A percentile compares a stretch with the other conserved stretches of the same genome.
Evolutionary conservation across 257 asterid genomes (phyloP).

Genomic region (Nicotiana undulata): DNA sequence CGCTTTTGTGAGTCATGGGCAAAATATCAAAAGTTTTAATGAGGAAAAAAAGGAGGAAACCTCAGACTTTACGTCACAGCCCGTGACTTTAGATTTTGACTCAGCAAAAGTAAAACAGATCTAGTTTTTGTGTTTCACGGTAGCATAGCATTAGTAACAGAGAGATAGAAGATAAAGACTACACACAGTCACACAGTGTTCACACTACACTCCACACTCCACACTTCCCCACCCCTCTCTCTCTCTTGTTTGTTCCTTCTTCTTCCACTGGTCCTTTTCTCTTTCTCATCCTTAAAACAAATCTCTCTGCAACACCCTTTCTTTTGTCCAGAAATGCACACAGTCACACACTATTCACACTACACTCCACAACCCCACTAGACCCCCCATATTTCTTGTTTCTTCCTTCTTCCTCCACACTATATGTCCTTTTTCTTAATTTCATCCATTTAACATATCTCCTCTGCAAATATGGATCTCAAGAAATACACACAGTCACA

Average conservation of each 20-base stretch:
- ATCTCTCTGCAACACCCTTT: slow-evolving; percentile 5
- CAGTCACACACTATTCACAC: not conserved
- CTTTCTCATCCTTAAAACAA: not conserved
- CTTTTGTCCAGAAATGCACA: not conserved
- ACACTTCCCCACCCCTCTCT: not conserved
- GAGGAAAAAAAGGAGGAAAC: not conserved
- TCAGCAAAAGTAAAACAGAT: not conserved
- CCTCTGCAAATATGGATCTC: slow-evolving; percentile 11
- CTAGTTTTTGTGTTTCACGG: not conserved
- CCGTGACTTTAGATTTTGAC: slow-evolving; percentile 8
- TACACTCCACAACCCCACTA: not conserved
- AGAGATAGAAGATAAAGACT: slow-evolving; percentile 6
- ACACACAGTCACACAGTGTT: slow-evolving; percentile 7
- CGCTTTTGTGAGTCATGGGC: too few relatives aligned
- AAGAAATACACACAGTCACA: too few relatives aligned
- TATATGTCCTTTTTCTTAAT: not conserved
- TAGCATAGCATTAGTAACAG: not conserved
- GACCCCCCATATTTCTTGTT: not conserved
- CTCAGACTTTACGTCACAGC: not conserved
- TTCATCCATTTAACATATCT: not conserved
- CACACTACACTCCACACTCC: slow-evolving; percentile 13
- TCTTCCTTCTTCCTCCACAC: not conserved
- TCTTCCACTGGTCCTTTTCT: slow-evolving; percentile 6
- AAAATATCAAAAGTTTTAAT: not conserved
- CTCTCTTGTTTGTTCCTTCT: slow-evolving; percentile 7